Evolutionary conservation across 306 rosid species (phyloP).

Genomic region (Begonia fuchsioides): DNA sequence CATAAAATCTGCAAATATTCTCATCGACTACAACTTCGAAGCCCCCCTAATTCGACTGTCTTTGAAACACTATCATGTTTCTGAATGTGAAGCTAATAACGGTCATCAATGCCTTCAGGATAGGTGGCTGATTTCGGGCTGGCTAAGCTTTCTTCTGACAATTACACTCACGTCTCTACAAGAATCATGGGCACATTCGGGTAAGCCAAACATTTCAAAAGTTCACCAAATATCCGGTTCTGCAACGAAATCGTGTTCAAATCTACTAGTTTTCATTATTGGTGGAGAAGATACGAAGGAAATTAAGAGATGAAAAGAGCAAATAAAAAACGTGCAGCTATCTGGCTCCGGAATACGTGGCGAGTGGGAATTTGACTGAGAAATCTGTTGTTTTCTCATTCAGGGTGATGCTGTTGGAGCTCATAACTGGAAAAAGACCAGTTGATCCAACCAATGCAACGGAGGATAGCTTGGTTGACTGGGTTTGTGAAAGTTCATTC

Average conservation of each 20-base stretch:
- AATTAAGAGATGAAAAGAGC: not conserved
- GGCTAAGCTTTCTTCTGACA: slow-evolving; percentile 66
- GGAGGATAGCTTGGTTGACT: slow-evolving; percentile 87
- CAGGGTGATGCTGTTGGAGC: slow-evolving; percentile 82
- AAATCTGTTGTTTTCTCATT: slow-evolving; percentile 89
- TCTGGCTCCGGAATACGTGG: slow-evolving; percentile 88
- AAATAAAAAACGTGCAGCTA: slow-evolving; percentile 24
- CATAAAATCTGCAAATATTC: slow-evolving; percentile 74
- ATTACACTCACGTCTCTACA: slow-evolving; percentile 74
- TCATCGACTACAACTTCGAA: slow-evolving; percentile 61
- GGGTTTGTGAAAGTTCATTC: slow-evolving; percentile 40
- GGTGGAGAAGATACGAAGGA: no score
- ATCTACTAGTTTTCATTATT: not conserved
- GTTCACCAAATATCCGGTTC: not conserved
- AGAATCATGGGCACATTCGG: slow-evolving; percentile 93
- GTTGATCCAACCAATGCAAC: slow-evolving; percentile 35
- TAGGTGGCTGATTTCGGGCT: slow-evolving; percentile 95
- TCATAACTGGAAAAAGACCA: slow-evolving; percentile 64
- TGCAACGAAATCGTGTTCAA: not conserved
- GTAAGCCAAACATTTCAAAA: slow-evolving; percentile 12
- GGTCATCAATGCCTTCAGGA: slow-evolving; percentile 1
- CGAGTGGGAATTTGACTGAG: slow-evolving; percentile 82
- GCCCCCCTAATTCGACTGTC: slow-evolving; percentile 39
- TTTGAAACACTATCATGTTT: no score
- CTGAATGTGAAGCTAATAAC: no score